Evolutionary conservation across 768 basidiomycete genomes (phyloP), one percentile per base, ranked within the genome.

Genomic region (Pulveroboletus sp.): DNA sequence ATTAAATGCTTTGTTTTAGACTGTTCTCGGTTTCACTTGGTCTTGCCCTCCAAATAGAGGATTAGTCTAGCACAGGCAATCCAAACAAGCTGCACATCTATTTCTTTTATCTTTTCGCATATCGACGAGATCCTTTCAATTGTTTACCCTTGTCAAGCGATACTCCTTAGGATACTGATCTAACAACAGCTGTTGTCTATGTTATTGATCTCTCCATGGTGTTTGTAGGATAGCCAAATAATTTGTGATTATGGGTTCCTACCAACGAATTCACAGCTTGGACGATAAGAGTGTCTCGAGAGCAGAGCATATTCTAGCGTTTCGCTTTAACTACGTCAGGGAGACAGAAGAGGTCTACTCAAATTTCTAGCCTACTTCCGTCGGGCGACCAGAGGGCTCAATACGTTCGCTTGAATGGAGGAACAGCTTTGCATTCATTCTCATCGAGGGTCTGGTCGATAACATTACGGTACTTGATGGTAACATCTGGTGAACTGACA

Each of bases 341-440:
- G 32, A 52, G 21, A 47, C 30, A 43, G 35, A 27, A 51, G 48
- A 14, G n/a, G 8, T 40, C 53, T 38, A 47, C 49, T 40, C 38
- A 21, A 30, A 49, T 52, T 57, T 42, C 39, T 39, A 43, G 49
- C 43, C 39, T 28, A 18, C 11, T 26, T 42, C 37, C 47, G 40
- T 30, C 7, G 1, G 18, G 8, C 6, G 27, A 44, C 38, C 28
- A 26, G 42, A 35, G 21, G 41, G 9, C 31, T 44, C 78, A 94
- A 72, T 94, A 95, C 48, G 89, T 89, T 69, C 93, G 90, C 80
- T 95, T 95, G 83, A 96, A 96, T 13, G 95, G 95, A 56, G 95
- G 95, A 31, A 98, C 92, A 36, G 87, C 65, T 77, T 94, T 95
- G 86, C 94, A 95, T 75, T 97, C 95, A 62, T 82, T 86, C 74